Percentiles rank a stretch among this genome's conserved stretches.
Evolutionary conservation across 495 filamentous ascomycete species (phyloP).

Genomic region (Platismatia glauca): DNA sequence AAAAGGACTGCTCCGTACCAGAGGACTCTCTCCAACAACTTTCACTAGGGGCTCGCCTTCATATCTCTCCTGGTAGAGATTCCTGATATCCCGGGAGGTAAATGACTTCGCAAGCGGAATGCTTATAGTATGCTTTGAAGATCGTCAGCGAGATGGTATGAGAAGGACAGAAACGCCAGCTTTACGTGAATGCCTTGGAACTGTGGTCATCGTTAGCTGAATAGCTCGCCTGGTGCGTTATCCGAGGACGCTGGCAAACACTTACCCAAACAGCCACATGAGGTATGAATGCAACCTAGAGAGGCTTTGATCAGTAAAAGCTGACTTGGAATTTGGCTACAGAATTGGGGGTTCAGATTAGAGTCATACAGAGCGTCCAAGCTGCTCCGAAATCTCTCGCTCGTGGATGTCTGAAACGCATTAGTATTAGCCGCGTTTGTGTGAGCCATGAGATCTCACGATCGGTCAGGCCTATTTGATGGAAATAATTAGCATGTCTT

Average conservation of each 20-base stretch:
- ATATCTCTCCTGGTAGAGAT: constrained; percentile 92
- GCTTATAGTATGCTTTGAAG: constrained; percentile 60
- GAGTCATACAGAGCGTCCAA: constrained; percentile 39
- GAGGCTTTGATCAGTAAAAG: neutral
- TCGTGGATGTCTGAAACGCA: constrained; percentile 65
- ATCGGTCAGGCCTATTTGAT: constrained; percentile 51
- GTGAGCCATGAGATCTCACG: constrained; percentile 25
- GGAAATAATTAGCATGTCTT: neutral
- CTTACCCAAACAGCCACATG: constrained; percentile 73
- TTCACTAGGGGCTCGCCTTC: constrained; percentile 92
- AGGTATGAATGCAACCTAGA: constrained; percentile 77
- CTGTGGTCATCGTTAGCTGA: constrained; percentile 24
- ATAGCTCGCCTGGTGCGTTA: neutral
- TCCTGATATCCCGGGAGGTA: constrained; percentile 84
- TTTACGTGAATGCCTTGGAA: constrained; percentile 79
- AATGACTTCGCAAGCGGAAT: constrained; percentile 78
- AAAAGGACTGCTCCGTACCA: constrained; percentile 37
- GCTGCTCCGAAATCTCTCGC: constrained; percentile 72
- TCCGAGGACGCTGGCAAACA: neutral
- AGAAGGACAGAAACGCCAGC: neutral
- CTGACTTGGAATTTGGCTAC: neutral
- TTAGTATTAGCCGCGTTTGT: neutral
- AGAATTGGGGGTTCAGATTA: no score
- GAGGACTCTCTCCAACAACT: constrained; percentile 77
- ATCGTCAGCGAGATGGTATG: neutral